Conservation (phyloP, 2,329 filamentous ascomycete genomes). For the Xylaria sp. region DNA sequence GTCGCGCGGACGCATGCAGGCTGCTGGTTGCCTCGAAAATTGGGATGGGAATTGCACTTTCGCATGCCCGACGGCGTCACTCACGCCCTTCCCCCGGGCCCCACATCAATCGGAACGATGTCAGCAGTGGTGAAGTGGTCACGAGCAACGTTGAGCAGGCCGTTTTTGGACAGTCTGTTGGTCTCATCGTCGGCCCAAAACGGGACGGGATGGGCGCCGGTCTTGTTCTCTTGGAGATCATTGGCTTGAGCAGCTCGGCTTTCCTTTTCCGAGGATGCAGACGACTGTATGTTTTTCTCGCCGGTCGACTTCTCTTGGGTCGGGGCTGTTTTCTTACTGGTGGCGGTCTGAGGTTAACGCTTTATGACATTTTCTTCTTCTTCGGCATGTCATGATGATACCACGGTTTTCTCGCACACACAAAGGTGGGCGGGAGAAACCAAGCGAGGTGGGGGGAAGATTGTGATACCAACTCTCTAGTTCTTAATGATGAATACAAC, state of each 20-base stretch:
- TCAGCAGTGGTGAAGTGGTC: slow-evolving; percentile 1
- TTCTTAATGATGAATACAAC: slow-evolving; percentile 12
- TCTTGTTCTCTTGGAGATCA: neutral
- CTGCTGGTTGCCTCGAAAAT: slow-evolving; percentile 16
- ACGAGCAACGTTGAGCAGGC: slow-evolving; percentile 3
- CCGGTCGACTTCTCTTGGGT: neutral
- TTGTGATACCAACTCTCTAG: slow-evolving; percentile 13
- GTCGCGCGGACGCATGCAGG: slow-evolving; percentile 20
- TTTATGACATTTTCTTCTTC: slow-evolving; percentile 7
- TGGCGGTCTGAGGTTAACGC: slow-evolving; percentile 1
- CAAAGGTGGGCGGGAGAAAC: neutral
- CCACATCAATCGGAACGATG: slow-evolving; percentile 9
- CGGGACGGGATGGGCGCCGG: neutral
- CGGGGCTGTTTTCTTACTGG: neutral
- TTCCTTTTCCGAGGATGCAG: neutral
- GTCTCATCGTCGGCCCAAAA: neutral
- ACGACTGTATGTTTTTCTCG: neutral
- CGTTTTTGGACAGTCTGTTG: neutral
- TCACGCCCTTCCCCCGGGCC: neutral
- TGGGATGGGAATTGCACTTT: slow-evolving; percentile 7
- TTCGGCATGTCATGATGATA: slow-evolving; percentile 8
- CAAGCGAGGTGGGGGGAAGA: neutral
- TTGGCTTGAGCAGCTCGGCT: neutral
- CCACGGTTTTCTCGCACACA: neutral
- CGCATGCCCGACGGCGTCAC: slow-evolving; percentile 2